Evolutionary conservation across 2,329 filamentous ascomycete species (phyloP).

Genomic region (Colletotrichum abscissum): DNA sequence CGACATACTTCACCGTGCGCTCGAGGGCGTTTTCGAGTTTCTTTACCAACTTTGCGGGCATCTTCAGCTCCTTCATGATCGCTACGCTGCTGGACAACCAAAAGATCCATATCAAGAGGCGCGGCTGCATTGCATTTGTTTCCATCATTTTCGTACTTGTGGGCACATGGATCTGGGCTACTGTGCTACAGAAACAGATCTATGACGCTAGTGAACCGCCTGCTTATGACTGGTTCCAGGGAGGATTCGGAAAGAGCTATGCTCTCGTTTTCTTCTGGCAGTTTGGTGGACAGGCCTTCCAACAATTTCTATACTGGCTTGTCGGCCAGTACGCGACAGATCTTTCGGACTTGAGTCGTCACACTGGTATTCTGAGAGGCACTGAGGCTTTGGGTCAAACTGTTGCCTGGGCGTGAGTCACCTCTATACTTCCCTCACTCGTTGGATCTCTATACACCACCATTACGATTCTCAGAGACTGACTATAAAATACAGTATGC

Average conservation of each 20-base stretch:
- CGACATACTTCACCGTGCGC: slow-evolving; percentile 19
- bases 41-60: slow-evolving; percentile 21
- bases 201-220: slow-evolving; percentile 1
- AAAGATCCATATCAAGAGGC: slow-evolving; percentile 10
- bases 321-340: slow-evolving; percentile 20
- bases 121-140: slow-evolving; percentile 11
- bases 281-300: slow-evolving; percentile 22
- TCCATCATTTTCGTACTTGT: slow-evolving; percentile 10
- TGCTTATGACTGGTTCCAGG: slow-evolving; percentile 15
- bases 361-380: slow-evolving; percentile 18
- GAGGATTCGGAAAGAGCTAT: slow-evolving; percentile 12
- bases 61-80: slow-evolving; percentile 19
- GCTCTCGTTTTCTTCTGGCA: slow-evolving; percentile 23
- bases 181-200: slow-evolving; percentile 17
- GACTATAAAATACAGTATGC: not conserved
- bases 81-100: slow-evolving; percentile 15
- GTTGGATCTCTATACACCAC: not conserved
- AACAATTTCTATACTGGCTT: slow-evolving; percentile 22
- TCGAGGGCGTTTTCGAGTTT: slow-evolving; percentile 20
- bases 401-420: slow-evolving; percentile 17
- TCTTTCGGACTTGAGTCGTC: slow-evolving; percentile 20
- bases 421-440: not conserved
- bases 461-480: not conserved
- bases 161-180: slow-evolving; percentile 20
- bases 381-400: slow-evolving; percentile 18